Percentiles rank a stretch among this genome's conserved stretches.
These are phyloP conservation scores for Cichorium intybus DNA, from an alignment of 140 eudicot genomes.

Conservation along the genomic window DNA sequence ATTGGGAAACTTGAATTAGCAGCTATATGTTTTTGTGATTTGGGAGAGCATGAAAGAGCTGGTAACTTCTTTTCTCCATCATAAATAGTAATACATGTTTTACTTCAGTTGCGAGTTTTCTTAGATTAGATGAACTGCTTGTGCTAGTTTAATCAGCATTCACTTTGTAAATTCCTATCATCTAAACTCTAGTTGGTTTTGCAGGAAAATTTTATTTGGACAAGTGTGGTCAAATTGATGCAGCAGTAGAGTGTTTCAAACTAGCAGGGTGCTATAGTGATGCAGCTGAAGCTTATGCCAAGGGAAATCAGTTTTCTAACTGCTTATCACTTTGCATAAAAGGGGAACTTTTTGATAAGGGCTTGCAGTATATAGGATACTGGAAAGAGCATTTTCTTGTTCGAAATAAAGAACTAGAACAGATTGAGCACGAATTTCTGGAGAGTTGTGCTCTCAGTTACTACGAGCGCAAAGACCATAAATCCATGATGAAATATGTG, in stretches of 20 bases:
- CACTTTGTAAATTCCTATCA: not conserved
- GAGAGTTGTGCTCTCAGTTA: slow-evolving; percentile 44
- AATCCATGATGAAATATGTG: slow-evolving; percentile 46
- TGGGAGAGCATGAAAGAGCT: slow-evolving; percentile 58
- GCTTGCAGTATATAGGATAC: slow-evolving; percentile 47
- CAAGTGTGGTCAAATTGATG: slow-evolving; percentile 35
- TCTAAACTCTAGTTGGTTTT: not conserved
- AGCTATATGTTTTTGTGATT: slow-evolving; percentile 54
- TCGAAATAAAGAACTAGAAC: slow-evolving; percentile 31
- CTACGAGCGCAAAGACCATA: slow-evolving; percentile 19
- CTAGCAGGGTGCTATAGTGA: slow-evolving; percentile 35
- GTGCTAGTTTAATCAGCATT: not conserved
- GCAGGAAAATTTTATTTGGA: slow-evolving; percentile 49
- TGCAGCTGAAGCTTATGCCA: slow-evolving; percentile 62
- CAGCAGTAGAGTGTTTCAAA: slow-evolving; percentile 52
- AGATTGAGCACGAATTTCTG: slow-evolving; percentile 38
- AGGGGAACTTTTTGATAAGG: slow-evolving; percentile 47
- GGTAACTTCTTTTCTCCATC: slow-evolving; percentile 27
- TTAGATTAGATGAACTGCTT: no score
- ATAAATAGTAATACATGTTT: no score
- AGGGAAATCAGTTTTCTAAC: slow-evolving; percentile 38
- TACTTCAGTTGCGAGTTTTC: no score
- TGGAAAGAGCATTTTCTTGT: slow-evolving; percentile 42
- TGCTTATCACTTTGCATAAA: slow-evolving; percentile 51
- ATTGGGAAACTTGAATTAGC: slow-evolving; percentile 46